Evolutionary conservation across 139 green algal genomes (phyloP), one percentile per base, ranked within the genome.

Genomic region (Mychonastes homosphaera): DNA sequence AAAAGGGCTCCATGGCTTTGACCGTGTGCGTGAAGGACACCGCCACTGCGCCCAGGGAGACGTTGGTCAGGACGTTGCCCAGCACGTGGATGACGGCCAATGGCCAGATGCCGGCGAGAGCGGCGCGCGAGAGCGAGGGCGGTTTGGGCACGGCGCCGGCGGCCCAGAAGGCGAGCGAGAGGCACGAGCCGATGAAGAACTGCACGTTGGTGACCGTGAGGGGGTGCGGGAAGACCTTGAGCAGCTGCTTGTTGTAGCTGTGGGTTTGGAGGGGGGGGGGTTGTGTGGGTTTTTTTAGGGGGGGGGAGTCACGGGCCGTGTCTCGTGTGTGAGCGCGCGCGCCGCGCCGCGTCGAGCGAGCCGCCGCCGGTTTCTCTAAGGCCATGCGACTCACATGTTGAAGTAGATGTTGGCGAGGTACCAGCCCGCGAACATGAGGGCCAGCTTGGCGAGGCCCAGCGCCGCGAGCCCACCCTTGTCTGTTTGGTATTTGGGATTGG

Each of bases 11-110:
- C 76, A 96, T 84, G 3, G 89, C 88, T 69, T 99, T 99, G 67
- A 99, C 95, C 34, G 92, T 99, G 81, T 99, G 93, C 8, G 92
- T 99, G 83, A 99, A 99, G 49, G 83, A 95, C 16, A 98, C 91
- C 0, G 93, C 89, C 41, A 99, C 93, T 19, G 83, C 75, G 32
- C 94, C 89, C 38, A 99, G 80, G 54, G 65, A 86, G 41, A 98
- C 69, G 68, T 99, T 99, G 65, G 92, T 99, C 24, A 99, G 79
- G 63, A 89, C 38, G 70, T 99, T 99, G 56, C 93, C 92, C 40
- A 98, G 67, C 1, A 87, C 91, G 82, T 99, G 91, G 23, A 98
- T 86, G 12, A 82, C 47, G 1, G 92, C 92, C 38, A 99, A 77
- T 2, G 93, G 93, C 6, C 87, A 53, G n/a, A 99, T 77, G n/a